Conservation (phyloP, 1,139 yeast species). For the Kazachstania sp. region DNA sequence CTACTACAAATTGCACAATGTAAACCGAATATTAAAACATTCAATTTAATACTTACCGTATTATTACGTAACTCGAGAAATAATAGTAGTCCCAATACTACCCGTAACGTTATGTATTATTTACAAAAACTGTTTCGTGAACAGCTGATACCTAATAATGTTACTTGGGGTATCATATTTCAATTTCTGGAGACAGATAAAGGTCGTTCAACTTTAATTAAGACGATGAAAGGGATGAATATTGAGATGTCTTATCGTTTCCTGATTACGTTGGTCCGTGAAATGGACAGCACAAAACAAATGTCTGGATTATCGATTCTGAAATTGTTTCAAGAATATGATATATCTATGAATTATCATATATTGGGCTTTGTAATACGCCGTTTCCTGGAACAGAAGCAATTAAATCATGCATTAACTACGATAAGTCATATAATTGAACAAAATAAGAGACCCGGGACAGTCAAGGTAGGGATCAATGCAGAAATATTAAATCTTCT, state of each 20-base stretch:
- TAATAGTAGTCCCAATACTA: slow-evolving; percentile 27
- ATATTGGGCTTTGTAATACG: slow-evolving; percentile 22
- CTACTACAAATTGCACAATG: slow-evolving; percentile 34
- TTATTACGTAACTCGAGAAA: slow-evolving; percentile 23
- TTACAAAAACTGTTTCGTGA: slow-evolving; percentile 31
- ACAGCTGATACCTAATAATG: slow-evolving; percentile 30
- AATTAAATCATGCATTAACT: slow-evolving; percentile 26
- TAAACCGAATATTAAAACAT: slow-evolving; percentile 37
- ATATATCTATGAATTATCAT: slow-evolving; percentile 22
- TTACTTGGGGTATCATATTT: slow-evolving; percentile 33
- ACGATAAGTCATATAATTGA: slow-evolving; percentile 11
- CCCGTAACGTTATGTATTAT: slow-evolving; percentile 29
- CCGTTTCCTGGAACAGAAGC: slow-evolving; percentile 22
- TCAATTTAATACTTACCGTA: slow-evolving; percentile 33
- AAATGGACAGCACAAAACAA: not conserved
- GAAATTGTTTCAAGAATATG: slow-evolving; percentile 17
- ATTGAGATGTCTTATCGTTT: not conserved
- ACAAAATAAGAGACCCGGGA: not conserved
- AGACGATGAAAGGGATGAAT: slow-evolving; percentile 17
- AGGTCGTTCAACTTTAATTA: slow-evolving; percentile 24
- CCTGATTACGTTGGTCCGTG: not conserved
- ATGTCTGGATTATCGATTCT: slow-evolving; percentile 7
- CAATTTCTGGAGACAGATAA: slow-evolving; percentile 26
- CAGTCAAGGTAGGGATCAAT: not conserved
- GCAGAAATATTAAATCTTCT: slow-evolving; percentile 27